These are phyloP conservation scores for Marsdenia floribunda DNA, from an alignment of 257 asterid genomes.

Conservation along the genomic window DNA sequence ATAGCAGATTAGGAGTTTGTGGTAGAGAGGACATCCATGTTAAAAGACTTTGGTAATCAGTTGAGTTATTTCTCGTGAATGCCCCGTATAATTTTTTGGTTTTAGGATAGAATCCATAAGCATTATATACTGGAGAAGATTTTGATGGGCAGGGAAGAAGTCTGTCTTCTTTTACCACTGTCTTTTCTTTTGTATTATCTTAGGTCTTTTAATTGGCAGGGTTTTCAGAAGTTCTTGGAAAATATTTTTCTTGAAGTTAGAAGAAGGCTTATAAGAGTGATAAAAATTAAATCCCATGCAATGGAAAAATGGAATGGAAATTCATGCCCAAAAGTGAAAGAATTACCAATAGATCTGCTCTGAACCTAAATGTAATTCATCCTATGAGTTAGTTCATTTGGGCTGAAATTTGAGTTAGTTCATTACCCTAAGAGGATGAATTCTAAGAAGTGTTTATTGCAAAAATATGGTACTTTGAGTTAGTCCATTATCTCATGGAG, in stretches of 20 bases:
- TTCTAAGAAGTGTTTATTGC: no score
- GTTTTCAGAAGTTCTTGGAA: neutral
- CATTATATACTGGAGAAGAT: neutral
- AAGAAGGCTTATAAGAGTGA: conserved; percentile 2
- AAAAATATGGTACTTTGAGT: neutral
- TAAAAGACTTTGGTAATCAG: neutral
- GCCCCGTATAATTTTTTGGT: neutral
- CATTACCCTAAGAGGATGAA: neutral
- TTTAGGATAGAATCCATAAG: neutral
- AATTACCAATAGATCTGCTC: neutral
- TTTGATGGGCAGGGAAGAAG: neutral
- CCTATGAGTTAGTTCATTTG: neutral
- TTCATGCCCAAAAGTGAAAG: neutral
- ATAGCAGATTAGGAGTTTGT: neutral
- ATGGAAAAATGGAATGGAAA: neutral
- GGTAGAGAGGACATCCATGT: neutral
- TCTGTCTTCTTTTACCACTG: neutral
- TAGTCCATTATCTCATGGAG: neutral
- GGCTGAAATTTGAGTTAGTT: neutral
- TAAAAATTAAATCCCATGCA: neutral
- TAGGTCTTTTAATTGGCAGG: neutral
- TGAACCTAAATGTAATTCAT: neutral
- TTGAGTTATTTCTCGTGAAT: neutral
- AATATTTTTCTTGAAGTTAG: conserved; percentile 6
- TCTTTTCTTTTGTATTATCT: neutral